A percentile compares a stretch with the other conserved stretches of the same genome.
These are phyloP conservation scores for Sarcodon aspratus DNA, from an alignment of 768 basidiomycete genomes.

Conservation along the genomic window DNA sequence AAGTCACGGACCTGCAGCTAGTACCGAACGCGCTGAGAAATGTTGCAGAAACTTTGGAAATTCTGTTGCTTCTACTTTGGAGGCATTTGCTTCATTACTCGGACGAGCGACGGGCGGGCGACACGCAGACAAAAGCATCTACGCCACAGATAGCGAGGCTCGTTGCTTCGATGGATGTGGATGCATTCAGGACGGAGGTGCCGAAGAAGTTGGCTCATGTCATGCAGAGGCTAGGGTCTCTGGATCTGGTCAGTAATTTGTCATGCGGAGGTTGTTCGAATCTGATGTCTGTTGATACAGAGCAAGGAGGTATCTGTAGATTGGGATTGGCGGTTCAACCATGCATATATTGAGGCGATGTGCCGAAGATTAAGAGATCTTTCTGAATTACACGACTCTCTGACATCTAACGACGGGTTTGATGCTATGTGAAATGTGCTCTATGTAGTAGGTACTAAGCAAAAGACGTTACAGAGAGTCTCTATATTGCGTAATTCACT, in stretches of 20 bases:
- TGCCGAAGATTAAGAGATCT: constrained; percentile 56
- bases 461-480: neutral
- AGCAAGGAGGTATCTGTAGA: constrained; percentile 27
- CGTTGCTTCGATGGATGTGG: constrained; percentile 44
- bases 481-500: neutral
- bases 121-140: constrained; percentile 29
- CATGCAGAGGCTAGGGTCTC: constrained; percentile 37
- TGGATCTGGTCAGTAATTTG: constrained; percentile 36
- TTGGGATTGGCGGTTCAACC: constrained; percentile 48
- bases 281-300: constrained; percentile 21
- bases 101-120: constrained; percentile 25
- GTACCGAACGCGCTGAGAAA: neutral
- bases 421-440: constrained; percentile 4
- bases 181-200: constrained; percentile 45
- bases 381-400: constrained; percentile 37
- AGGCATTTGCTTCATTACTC: constrained; percentile 77
- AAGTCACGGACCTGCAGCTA: constrained; percentile 10
- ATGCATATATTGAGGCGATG: constrained; percentile 71
- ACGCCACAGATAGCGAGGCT: constrained; percentile 40
- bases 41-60: constrained; percentile 53
- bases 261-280: constrained; percentile 7
- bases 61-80: constrained; percentile 57
- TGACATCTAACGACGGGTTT: constrained; percentile 3
- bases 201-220: constrained; percentile 42
- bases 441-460: neutral